Percentiles rank a stretch among this genome's conserved stretches.
phyloP scores from a whole-genome alignment of 768 basidiomycete genomes.

The Mrakia blollopis region DNA sequence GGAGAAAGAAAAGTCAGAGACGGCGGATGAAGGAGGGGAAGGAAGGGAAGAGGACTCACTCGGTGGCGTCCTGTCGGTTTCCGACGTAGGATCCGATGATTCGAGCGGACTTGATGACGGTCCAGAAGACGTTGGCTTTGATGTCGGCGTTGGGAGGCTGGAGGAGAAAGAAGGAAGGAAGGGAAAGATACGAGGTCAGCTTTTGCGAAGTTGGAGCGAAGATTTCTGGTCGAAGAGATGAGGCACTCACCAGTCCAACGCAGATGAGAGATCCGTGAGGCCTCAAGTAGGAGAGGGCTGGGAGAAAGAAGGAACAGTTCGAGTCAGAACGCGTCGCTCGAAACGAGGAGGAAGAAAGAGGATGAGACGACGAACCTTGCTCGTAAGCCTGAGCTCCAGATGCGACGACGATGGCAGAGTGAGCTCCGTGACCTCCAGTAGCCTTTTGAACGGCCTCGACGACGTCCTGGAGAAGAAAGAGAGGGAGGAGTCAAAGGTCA shows the following conservation, averaged over 20 bases:
- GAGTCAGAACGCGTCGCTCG: constrained; percentile 5
- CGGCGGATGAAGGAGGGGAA: too few species aligned
- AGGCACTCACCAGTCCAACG: constrained; percentile 34
- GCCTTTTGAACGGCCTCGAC: constrained; percentile 60
- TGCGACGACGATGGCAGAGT: constrained; percentile 52
- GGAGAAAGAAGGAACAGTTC: neutral
- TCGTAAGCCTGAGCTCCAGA: constrained; percentile 46
- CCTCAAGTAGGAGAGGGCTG: constrained; percentile 62
- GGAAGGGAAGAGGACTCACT: constrained; percentile 41
- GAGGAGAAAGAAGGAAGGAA: too few species aligned
- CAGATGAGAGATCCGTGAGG: constrained; percentile 53
- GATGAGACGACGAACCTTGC: constrained; percentile 37
- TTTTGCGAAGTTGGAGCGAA: too few species aligned
- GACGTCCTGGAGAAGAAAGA: constrained; percentile 51
- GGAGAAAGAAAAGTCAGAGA: too few species aligned
- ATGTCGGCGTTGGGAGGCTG: constrained; percentile 26
- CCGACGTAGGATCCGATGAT: constrained; percentile 48
- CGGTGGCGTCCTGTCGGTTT: constrained; percentile 62
- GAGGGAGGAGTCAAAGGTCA: neutral
- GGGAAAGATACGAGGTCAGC: too few species aligned
- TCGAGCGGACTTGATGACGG: constrained; percentile 51
- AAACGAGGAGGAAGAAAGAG: too few species aligned
- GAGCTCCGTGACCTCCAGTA: constrained; percentile 65
- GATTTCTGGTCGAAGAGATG: too few species aligned
- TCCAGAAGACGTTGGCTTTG: constrained; percentile 36